phyloP scores from a whole-genome alignment of 257 asterid species.

The Forsythia suspensa region DNA sequence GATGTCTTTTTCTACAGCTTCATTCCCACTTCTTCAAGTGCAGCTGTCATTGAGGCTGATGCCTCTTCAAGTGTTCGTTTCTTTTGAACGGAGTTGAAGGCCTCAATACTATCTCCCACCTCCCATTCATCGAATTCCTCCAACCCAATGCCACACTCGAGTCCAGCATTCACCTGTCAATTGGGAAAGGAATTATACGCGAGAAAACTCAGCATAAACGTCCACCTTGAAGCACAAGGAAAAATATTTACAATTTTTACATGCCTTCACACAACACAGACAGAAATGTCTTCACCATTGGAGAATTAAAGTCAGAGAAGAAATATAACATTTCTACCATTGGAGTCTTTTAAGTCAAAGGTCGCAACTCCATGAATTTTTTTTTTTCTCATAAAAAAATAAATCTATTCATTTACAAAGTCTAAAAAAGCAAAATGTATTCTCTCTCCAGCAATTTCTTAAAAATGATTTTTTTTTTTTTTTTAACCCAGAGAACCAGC shows the following conservation, averaged over 20 bases:
- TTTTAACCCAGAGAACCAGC: no score
- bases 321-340: background rate
- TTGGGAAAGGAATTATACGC: background rate
- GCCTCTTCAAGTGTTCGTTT: slow-evolving; percentile 97
- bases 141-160: slow-evolving; percentile 89
- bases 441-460: background rate
- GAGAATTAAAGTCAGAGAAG: background rate
- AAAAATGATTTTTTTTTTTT: background rate
- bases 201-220: background rate
- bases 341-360: background rate
- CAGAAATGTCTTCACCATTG: background rate
- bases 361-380: background rate
- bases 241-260: background rate
- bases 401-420: background rate
- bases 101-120: slow-evolving; percentile 79
- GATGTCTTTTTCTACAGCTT: slow-evolving; percentile 30
- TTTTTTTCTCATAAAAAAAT: no score
- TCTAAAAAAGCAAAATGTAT: background rate
- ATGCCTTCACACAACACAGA: background rate
- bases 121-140: slow-evolving; percentile 78
- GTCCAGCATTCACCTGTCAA: slow-evolving; percentile 85
- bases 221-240: background rate
- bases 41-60: slow-evolving; percentile 91
- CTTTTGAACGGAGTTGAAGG: slow-evolving; percentile 77
- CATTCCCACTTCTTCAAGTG: slow-evolving; percentile 59